Evolutionary conservation across 495 filamentous ascomycete genomes (phyloP).

Genomic region (Antarctomyces pellizariae): DNA sequence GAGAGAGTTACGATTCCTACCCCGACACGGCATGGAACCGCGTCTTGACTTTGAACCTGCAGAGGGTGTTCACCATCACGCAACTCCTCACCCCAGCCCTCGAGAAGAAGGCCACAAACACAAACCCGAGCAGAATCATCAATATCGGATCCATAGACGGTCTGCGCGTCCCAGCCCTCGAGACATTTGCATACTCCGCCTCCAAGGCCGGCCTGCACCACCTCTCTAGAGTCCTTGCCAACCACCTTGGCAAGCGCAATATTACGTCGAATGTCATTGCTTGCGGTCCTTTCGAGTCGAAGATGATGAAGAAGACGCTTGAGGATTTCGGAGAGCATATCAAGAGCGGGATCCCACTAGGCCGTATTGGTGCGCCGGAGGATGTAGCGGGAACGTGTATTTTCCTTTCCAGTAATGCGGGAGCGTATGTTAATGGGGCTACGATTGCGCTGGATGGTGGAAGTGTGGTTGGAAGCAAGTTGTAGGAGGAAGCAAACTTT

Average conservation of each 20-base stretch:
- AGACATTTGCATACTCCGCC: slow-evolving; percentile 56
- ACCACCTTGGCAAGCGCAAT: slow-evolving; percentile 41
- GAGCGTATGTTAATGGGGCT: slow-evolving; percentile 53
- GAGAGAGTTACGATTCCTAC: slow-evolving; percentile 42
- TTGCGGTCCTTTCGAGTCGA: slow-evolving; percentile 59
- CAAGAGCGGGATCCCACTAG: slow-evolving; percentile 37
- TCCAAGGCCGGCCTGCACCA: slow-evolving; percentile 57
- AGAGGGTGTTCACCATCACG: slow-evolving; percentile 59
- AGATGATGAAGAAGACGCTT: slow-evolving; percentile 63
- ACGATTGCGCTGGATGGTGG: slow-evolving; percentile 58
- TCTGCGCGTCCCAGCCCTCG: slow-evolving; percentile 35
- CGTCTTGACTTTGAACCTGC: slow-evolving; percentile 58
- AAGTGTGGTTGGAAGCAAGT: slow-evolving; percentile 25
- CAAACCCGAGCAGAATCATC: slow-evolving; percentile 39
- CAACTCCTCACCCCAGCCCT: slow-evolving; percentile 49
- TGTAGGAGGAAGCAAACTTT: slow-evolving; percentile 16
- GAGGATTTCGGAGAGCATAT: slow-evolving; percentile 36
- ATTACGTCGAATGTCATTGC: slow-evolving; percentile 57
- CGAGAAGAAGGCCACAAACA: slow-evolving; percentile 20
- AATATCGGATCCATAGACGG: slow-evolving; percentile 59
- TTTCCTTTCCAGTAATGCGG: slow-evolving; percentile 46
- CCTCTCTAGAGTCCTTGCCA: slow-evolving; percentile 44
- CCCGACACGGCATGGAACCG: slow-evolving; percentile 43
- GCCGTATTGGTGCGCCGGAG: slow-evolving; percentile 41
- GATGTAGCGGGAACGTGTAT: slow-evolving; percentile 60